Evolutionary conservation across 23 red algal species (phyloP).

Genomic region (Gracilaria vermiculophylla): DNA sequence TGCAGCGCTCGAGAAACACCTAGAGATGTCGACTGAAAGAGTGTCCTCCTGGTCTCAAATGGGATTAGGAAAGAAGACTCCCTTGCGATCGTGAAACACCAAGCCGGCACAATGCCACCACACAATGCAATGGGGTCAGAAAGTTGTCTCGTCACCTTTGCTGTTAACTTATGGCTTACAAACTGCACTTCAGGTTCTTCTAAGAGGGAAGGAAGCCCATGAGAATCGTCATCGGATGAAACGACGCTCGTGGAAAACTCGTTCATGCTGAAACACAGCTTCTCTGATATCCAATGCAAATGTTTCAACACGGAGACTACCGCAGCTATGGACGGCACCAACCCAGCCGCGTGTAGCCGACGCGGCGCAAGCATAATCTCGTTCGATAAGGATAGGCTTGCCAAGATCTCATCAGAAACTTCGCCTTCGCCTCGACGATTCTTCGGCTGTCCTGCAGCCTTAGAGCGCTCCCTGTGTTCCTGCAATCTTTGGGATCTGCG

Average conservation of each 20-base stretch:
- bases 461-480: constrained; percentile 3
- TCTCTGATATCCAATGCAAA: constrained; percentile 61
- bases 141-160: constrained; percentile 85
- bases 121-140: constrained; percentile 87
- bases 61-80: constrained; percentile 76
- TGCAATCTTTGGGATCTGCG: constrained; percentile 38
- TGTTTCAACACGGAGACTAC: constrained; percentile 37
- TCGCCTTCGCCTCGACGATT: neutral
- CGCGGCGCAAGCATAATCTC: neutral
- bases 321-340: constrained; percentile 6
- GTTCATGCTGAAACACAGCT: neutral
- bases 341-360: neutral
- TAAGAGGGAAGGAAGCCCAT: neutral
- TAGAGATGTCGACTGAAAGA: constrained; percentile 83
- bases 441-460: neutral
- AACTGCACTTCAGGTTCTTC: constrained; percentile 51
- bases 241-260: neutral
- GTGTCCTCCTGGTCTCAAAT: constrained; percentile 77
- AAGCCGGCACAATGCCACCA: constrained; percentile 69
- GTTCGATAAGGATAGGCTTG: constrained; percentile 5
- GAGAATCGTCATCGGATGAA: neutral
- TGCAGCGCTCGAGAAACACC: constrained; percentile 88
- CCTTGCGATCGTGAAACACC: constrained; percentile 74
- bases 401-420: constrained; percentile 9
- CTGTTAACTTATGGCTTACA: constrained; percentile 70